Base-by-base conservation (phyloP, 2,329 filamentous ascomycete genomes). In the Pyrenochaeta sp. region DNA sequence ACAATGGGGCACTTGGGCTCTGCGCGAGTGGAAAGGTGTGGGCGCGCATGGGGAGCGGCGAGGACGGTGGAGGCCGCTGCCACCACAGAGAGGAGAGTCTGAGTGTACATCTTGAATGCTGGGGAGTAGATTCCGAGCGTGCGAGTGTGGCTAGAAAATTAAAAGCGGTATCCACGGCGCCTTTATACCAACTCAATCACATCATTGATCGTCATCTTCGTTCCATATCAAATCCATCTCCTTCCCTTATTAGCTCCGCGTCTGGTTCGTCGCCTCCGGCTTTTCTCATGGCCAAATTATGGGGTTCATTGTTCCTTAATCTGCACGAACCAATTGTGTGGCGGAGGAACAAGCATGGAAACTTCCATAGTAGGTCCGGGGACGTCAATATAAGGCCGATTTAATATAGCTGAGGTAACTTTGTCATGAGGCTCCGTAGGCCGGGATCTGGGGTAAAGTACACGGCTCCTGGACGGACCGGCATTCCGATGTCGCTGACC, bases 1-100 rank as follows among this genome's bases (percentile, higher is more conserved):
- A 78, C 71, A 43, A 78, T 72, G 36, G 74, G 69, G 66, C 76
- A 78, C 50, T 68, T 71, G 37, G 72, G 66, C 28, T 65, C 56
- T 24, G 64, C 65, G 54, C 60, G 53, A 27, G 22, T 7, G 28
- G 9, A 32, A 43, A 50, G 22, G 22, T 46, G 42, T 22, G 54
- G 52, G 37, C 52, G 52, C 30, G 28, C 19, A 34, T 56, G 53
- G 44, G 72, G 72, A 30, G 65, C 64, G 9, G 74, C 75, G 47
- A 76, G 57, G 39, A 58, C 66, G n/a, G 59, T 54, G 27, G 68
- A 61, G 27, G 73, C 69, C 40, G 58, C 55, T 25, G 69, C 62
- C 22, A 67, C 60, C 37, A 65, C 46, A 8, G 62, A 66, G 52
- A 69, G 47, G 50, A 70, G 55, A 25, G 62, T 62, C 32, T 64